A percentile compares a stretch with the other conserved stretches of the same genome.
Evolutionary conservation across 768 basidiomycete genomes (phyloP).

Genomic region (Gloeopeniophorella convolvens): DNA sequence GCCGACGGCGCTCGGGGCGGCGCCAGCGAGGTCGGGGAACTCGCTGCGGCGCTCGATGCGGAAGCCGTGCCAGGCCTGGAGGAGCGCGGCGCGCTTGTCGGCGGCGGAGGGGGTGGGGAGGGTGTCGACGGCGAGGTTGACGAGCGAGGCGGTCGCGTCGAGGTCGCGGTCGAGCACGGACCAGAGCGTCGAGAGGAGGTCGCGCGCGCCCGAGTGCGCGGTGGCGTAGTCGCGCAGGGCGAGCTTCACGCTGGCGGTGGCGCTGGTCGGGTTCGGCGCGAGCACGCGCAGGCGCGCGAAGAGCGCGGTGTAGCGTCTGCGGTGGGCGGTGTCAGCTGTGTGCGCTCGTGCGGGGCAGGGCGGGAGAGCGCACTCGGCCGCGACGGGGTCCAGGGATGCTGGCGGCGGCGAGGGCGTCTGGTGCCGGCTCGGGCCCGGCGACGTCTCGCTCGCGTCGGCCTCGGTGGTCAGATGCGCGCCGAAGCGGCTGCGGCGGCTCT

Average conservation of each 20-base stretch:
- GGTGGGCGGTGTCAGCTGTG: background rate
- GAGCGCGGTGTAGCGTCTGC: slow-evolving; percentile 63
- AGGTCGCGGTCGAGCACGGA: slow-evolving; percentile 60
- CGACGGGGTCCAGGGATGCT: slow-evolving; percentile 46
- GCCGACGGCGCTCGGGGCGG: slow-evolving; percentile 51
- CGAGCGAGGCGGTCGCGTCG: slow-evolving; percentile 68
- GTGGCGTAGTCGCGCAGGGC: slow-evolving; percentile 73
- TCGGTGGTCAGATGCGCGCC: slow-evolving; percentile 50
- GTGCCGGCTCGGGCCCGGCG: slow-evolving; percentile 23
- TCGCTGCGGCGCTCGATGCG: slow-evolving; percentile 83
- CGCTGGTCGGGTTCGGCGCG: slow-evolving; percentile 50
- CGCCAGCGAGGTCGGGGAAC: slow-evolving; percentile 77
- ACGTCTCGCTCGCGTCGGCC: slow-evolving; percentile 9
- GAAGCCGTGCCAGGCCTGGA: slow-evolving; percentile 78
- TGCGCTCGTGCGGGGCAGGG: background rate
- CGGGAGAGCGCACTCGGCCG: slow-evolving; percentile 42
- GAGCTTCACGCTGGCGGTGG: slow-evolving; percentile 58
- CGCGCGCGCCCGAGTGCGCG: slow-evolving; percentile 73
- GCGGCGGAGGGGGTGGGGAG: slow-evolving; percentile 75
- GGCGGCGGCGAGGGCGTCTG: slow-evolving; percentile 30
- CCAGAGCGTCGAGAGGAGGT: slow-evolving; percentile 87
- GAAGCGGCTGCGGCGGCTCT: slow-evolving; percentile 55
- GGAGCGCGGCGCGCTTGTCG: slow-evolving; percentile 73
- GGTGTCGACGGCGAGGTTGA: slow-evolving; percentile 69
- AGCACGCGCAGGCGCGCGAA: slow-evolving; percentile 54